Evolutionary conservation across 495 filamentous ascomycete genomes (phyloP).

Genomic region (Penicillium taxi): DNA sequence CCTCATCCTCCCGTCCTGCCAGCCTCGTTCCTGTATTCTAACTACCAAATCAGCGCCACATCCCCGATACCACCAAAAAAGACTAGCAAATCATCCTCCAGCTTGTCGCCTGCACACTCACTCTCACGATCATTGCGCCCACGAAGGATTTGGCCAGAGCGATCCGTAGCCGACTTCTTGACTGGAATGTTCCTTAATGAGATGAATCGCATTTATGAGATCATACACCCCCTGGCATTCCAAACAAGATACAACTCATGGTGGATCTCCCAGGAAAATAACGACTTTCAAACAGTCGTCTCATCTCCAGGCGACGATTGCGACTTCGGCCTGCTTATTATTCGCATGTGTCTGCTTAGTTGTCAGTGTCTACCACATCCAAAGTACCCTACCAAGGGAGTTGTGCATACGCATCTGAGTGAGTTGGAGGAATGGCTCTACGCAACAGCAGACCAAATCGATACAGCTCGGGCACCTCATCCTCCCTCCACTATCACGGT

Average conservation of each 20-base stretch:
- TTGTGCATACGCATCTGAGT: conserved; percentile 3
- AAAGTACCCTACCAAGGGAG: conserved; percentile 8
- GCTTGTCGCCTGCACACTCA: not conserved
- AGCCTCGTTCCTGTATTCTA: too few relatives aligned
- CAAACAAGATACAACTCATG: conserved; percentile 10
- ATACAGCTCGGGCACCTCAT: conserved; percentile 1
- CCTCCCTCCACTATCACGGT: conserved; percentile 10
- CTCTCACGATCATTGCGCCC: conserved; percentile 4
- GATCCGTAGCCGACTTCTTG: conserved; percentile 10
- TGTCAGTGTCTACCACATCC: conserved; percentile 13
- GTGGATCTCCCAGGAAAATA: conserved; percentile 9
- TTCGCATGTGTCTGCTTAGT: conserved; percentile 15
- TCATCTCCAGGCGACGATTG: conserved; percentile 9
- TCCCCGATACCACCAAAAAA: not conserved
- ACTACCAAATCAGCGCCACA: not conserved
- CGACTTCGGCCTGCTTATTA: conserved; percentile 14
- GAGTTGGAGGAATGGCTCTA: conserved; percentile 9
- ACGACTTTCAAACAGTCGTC: not conserved
- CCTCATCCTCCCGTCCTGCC: too few relatives aligned
- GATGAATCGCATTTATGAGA: conserved; percentile 13
- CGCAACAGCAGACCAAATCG: conserved; percentile 10
- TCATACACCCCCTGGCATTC: conserved; percentile 9
- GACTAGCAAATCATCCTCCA: not conserved
- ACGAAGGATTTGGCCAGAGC: conserved; percentile 11
- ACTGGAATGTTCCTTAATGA: conserved; percentile 11